phyloP scores from a whole-genome alignment of 1,284 basidiomycete species.

The Apiotrichum domesticum region DNA sequence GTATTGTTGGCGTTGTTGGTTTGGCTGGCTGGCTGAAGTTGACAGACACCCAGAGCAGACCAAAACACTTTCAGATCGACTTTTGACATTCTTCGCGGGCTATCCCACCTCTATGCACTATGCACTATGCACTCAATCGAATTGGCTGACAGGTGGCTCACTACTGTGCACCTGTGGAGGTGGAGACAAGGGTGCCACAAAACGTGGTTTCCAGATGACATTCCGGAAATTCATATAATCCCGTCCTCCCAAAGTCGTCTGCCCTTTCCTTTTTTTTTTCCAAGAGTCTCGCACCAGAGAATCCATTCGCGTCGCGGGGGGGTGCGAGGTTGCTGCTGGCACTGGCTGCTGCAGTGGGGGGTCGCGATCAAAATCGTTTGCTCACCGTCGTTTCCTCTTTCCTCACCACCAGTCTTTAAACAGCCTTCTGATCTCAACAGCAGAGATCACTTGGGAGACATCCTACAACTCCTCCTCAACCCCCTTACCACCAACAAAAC shows the following conservation, averaged over 20 bases:
- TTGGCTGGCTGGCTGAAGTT: too few relatives aligned
- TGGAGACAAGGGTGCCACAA: background rate
- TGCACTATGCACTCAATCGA: too few relatives aligned
- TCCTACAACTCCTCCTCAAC: slow-evolving; percentile 4
- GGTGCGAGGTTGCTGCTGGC: background rate
- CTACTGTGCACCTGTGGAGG: background rate
- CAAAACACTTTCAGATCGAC: too few relatives aligned
- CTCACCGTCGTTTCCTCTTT: slow-evolving; percentile 11
- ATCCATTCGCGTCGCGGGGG: background rate
- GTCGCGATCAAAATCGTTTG: background rate
- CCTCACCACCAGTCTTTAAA: slow-evolving; percentile 45
- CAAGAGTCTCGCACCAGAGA: background rate
- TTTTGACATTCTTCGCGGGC: too few relatives aligned
- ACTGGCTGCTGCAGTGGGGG: background rate
- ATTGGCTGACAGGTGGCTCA: too few relatives aligned
- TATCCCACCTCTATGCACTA: too few relatives aligned
- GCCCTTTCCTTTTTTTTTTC: too few relatives aligned
- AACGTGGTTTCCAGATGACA: background rate
- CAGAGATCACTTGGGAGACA: slow-evolving; percentile 47
- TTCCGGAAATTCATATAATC: background rate
- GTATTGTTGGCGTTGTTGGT: too few relatives aligned
- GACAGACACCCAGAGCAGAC: too few relatives aligned
- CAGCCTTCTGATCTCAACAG: slow-evolving; percentile 44
- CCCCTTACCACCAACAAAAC: slow-evolving; percentile 18
- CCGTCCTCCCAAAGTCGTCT: background rate